Evolutionary conservation across 2,329 filamentous ascomycete species (phyloP).

Genomic region (Byssothecium circinans): DNA sequence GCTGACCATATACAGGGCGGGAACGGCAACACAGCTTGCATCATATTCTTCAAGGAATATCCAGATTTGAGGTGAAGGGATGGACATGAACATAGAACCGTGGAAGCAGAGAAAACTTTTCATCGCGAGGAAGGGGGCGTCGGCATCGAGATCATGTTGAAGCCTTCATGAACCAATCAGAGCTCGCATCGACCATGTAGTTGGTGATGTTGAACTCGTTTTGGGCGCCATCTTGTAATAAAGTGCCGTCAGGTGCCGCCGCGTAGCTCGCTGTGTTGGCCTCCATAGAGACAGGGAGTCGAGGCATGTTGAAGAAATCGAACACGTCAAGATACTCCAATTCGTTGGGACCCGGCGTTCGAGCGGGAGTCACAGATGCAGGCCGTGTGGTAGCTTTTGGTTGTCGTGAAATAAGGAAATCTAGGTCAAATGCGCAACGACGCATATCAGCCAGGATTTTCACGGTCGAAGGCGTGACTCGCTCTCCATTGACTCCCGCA

Average conservation of each 20-base stretch:
- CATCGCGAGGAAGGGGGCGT: too few relatives aligned
- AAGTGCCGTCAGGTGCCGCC: conserved; percentile 30
- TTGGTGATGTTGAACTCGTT: conserved; percentile 79
- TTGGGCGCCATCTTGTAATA: conserved; percentile 28
- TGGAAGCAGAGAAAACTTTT: too few relatives aligned
- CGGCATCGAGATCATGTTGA: background rate
- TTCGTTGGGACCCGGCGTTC: conserved; percentile 76
- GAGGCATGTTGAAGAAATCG: conserved; percentile 90
- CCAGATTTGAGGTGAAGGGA: too few relatives aligned
- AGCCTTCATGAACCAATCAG: conserved; percentile 65
- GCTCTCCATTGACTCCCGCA: conserved; percentile 63
- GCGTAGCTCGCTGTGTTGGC: conserved; percentile 25
- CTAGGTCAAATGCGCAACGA: conserved; percentile 84
- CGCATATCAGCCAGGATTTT: conserved; percentile 91
- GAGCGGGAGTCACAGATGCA: conserved; percentile 56
- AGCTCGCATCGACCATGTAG: conserved; percentile 73
- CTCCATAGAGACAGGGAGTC: conserved; percentile 57
- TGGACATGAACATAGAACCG: too few relatives aligned
- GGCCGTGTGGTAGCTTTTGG: conserved; percentile 52
- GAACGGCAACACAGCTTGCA: too few relatives aligned
- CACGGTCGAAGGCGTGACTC: conserved; percentile 78
- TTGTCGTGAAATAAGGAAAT: conserved; percentile 84
- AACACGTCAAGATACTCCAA: conserved; percentile 91
- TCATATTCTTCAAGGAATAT: too few relatives aligned
- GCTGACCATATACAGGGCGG: too few relatives aligned